Conservation (phyloP, 768 basidiomycete species). For the Pleurotus platypus region DNA sequence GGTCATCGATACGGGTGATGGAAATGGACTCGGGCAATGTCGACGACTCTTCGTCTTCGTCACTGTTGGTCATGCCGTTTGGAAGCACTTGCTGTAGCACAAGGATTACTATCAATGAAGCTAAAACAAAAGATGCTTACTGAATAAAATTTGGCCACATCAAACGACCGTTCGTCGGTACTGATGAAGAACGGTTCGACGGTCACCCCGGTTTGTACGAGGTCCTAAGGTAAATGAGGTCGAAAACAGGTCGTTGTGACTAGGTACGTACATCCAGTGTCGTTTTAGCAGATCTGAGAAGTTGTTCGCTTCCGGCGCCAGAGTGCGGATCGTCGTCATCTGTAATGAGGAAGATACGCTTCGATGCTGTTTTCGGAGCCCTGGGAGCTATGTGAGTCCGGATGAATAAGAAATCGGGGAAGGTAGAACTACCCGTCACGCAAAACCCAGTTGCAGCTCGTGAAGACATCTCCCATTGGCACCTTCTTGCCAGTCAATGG, state of each 20-base stretch:
- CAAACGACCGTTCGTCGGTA: constrained; percentile 62
- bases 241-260: not conserved
- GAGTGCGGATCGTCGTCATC: constrained; percentile 80
- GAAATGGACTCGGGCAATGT: constrained; percentile 69
- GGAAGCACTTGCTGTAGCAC: constrained; percentile 54
- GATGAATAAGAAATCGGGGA: not conserved
- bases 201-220: constrained; percentile 72
- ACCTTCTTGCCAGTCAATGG: constrained; percentile 57
- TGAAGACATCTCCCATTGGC: constrained; percentile 87
- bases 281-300: constrained; percentile 67
- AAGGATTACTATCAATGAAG: not conserved
- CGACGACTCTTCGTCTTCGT: constrained; percentile 35
- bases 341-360: constrained; percentile 90
- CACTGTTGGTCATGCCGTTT: constrained; percentile 48
- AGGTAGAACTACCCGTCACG: constrained; percentile 68
- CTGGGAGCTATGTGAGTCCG: constrained; percentile 28
- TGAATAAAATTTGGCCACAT: constrained; percentile 73
- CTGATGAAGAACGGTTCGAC: constrained; percentile 91
- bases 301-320: constrained; percentile 49
- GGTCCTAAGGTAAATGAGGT: constrained; percentile 51
- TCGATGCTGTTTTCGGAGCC: constrained; percentile 84
- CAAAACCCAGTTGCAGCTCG: constrained; percentile 85
- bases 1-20: constrained; percentile 72
- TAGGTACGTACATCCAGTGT: constrained; percentile 55
- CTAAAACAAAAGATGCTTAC: constrained; percentile 35